These are phyloP conservation scores for Solanum sejunctum DNA, from an alignment of 257 asterid genomes.

Conservation along the genomic window DNA sequence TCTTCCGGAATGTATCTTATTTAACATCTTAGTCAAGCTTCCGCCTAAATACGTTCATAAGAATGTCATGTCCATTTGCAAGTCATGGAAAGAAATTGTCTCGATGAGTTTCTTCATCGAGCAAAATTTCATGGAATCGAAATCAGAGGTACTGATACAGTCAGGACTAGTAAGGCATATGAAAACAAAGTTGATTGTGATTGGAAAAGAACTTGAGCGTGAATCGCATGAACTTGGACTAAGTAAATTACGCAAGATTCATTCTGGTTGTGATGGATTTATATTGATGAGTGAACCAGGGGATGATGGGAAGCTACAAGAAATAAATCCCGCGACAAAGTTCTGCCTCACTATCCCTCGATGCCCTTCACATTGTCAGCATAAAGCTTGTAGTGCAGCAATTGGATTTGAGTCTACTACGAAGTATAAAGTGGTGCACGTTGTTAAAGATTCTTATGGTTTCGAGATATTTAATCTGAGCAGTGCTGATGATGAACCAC, in stretches of 20 bases:
- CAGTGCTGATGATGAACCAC: neutral
- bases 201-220: neutral
- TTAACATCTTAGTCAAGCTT: constrained; percentile 10
- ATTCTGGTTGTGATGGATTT: too few species aligned
- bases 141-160: neutral
- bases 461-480: constrained; percentile 2
- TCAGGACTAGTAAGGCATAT: neutral
- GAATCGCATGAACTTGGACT: neutral
- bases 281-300: constrained; percentile 1
- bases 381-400: constrained; percentile 2
- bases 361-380: neutral
- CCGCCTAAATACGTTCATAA: neutral
- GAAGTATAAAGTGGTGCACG: constrained; percentile 3
- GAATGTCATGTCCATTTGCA: neutral
- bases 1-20: too few species aligned
- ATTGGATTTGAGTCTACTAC: constrained; percentile 5
- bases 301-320: too few species aligned
- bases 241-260: neutral
- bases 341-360: neutral
- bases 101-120: neutral
- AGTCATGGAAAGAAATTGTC: neutral
- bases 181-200: neutral
- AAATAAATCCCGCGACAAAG: neutral
- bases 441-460: too few species aligned
- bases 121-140: neutral